Base-by-base conservation (phyloP, 2,329 filamentous ascomycete genomes). In the Alternaria brassicicola region DNA sequence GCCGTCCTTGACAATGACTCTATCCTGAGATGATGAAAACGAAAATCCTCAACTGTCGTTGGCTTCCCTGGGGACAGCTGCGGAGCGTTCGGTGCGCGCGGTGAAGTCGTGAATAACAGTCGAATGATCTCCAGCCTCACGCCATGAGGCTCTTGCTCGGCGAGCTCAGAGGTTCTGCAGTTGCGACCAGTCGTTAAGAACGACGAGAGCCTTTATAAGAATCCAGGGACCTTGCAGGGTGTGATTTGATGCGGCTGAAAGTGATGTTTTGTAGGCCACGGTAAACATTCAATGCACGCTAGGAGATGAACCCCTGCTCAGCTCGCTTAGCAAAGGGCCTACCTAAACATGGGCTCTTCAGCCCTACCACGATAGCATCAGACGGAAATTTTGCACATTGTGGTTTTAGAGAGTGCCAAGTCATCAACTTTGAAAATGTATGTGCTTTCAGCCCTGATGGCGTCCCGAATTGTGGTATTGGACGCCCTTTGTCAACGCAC, bases 161-260 rank as follows among this genome's bases (percentile, higher is more conserved):
- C 56, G 56, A 59, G 43, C 41, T 46, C 35, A 33, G 26, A 23
- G 6, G 23, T 15, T 21, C 49, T 21, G 33, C 9, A 36, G 31
- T 26, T 43, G 19, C 25, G 7, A 33, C 23, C 21, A 55, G 52
- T 46, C 26, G 25, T 21, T 39, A 45, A 25, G 15, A 25, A 48
- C 49, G 35, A 35, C 19, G 26, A 55, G 13, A 35, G 39, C 45
- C 38, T 38, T 52, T 55, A 38, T 57, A 26, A 25, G 21, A 33
- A 28, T 25, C 28, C 38, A 43, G 21, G 45, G 45, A 57, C 55
- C 38, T 57, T 39, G 43, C 50, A 57, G 47, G 46, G 57, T 57
- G 57, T 52, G 57, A 57, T 56, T 33, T 28, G 53, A 52, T 57
- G 57, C 56, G 53, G 57, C 57, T 59, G 53, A 59, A 53, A 31